Conservation (phyloP, 2,329 filamentous ascomycete species). For the Fusarium citri region DNA sequence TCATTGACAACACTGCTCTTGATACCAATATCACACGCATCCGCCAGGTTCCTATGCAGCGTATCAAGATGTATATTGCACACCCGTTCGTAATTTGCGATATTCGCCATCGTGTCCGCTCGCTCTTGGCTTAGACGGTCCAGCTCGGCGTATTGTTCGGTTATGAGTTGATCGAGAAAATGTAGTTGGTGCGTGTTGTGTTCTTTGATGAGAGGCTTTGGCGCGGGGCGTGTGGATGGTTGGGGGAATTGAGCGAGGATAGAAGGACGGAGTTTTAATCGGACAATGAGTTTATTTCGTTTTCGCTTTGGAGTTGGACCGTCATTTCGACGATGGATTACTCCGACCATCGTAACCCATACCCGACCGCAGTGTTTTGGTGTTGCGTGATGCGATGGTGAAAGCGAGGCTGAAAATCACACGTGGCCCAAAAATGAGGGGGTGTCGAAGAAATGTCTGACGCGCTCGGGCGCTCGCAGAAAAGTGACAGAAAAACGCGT, state of each 20-base stretch:
- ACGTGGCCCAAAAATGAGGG: conserved; percentile 2
- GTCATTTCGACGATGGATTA: neutral
- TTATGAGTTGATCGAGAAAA: neutral
- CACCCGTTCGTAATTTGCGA: neutral
- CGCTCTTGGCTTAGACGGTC: neutral
- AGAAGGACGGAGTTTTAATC: neutral
- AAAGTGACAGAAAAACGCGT: neutral
- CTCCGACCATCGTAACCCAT: neutral
- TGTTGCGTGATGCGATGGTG: neutral
- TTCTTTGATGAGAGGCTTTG: neutral
- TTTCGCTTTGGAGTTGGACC: neutral
- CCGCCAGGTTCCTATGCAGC: neutral
- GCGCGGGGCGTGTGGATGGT: neutral
- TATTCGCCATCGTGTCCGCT: neutral
- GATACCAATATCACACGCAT: neutral
- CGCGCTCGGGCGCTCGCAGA: neutral
- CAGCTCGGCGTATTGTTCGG: neutral
- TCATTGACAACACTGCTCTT: neutral
- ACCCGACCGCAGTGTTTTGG: neutral
- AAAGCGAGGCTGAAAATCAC: neutral
- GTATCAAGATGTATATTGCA: neutral
- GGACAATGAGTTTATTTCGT: neutral
- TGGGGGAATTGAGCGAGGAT: conserved; percentile 2
- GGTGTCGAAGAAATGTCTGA: neutral
- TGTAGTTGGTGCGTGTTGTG: neutral